Percentiles rank a stretch among this genome's conserved stretches.
Conservation (phyloP, 1,139 yeast genomes). For the Protomyces inouyei region DNA sequence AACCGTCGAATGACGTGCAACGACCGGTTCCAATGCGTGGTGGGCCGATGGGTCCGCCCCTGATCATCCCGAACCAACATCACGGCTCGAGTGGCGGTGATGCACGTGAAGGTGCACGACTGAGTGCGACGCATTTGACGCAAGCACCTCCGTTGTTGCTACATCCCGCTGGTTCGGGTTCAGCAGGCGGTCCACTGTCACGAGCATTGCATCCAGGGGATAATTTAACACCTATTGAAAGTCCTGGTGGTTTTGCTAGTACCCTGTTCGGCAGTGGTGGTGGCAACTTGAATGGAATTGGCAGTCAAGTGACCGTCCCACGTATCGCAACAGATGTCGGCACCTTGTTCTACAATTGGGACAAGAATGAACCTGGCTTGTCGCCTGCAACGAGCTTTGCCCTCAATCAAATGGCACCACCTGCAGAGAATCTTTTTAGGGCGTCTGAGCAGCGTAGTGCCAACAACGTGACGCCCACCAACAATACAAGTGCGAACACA, state of each 20-base stretch:
- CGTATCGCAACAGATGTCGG: slow-evolving; percentile 25
- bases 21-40: not conserved
- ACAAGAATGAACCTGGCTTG: slow-evolving; percentile 24
- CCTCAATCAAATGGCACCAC: not conserved
- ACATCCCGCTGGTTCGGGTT: not conserved
- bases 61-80: not conserved
- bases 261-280: not conserved
- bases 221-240: slow-evolving; percentile 9
- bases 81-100: not conserved
- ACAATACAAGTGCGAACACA: not conserved
- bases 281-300: slow-evolving; percentile 4
- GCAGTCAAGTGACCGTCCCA: slow-evolving; percentile 18
- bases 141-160: not conserved
- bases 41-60: not conserved
- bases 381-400: slow-evolving; percentile 25
- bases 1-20: not conserved
- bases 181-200: not conserved
- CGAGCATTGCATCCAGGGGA: not conserved
- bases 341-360: slow-evolving; percentile 24
- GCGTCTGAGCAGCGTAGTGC: not conserved
- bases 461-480: not conserved
- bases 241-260: slow-evolving; percentile 13
- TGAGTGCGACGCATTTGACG: not conserved
- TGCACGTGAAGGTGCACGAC: not conserved
- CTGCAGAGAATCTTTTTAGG: not conserved